These are phyloP conservation scores for Apiospora arundinis DNA, from an alignment of 2,329 filamentous ascomycete genomes.

Conservation along the genomic window DNA sequence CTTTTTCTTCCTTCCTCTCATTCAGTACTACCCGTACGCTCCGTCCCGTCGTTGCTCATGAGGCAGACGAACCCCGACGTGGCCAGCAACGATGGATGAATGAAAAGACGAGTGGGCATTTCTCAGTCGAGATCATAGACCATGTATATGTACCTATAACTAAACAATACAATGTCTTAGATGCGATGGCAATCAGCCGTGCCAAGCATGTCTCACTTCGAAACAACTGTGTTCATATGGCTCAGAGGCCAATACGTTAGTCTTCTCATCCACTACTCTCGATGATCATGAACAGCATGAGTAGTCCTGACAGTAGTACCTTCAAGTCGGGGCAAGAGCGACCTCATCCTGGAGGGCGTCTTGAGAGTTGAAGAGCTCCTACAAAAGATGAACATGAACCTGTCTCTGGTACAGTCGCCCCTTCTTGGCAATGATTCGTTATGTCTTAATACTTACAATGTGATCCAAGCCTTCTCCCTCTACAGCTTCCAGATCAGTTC, in stretches of 20 bases:
- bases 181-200: constrained; percentile 55
- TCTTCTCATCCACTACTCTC: neutral
- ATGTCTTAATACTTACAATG: neutral
- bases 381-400: constrained; percentile 49
- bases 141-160: neutral
- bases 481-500: constrained; percentile 13
- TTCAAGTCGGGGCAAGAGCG: constrained; percentile 55
- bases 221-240: constrained; percentile 50
- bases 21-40: too few species aligned
- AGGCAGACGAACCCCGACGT: too few species aligned
- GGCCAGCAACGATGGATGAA: neutral
- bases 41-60: too few species aligned
- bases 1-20: neutral
- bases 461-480: constrained; percentile 27
- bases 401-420: constrained; percentile 30
- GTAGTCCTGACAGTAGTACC: neutral
- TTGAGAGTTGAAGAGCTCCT: constrained; percentile 54
- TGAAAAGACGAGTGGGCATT: too few species aligned
- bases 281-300: neutral
- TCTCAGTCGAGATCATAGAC: neutral
- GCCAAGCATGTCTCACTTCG: constrained; percentile 44
- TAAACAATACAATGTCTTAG: constrained; percentile 34
- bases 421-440: neutral
- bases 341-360: constrained; percentile 57
- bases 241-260: constrained; percentile 51